Conservation (phyloP, 2,329 filamentous ascomycete species). For the Dactylellina parvicollis region DNA sequence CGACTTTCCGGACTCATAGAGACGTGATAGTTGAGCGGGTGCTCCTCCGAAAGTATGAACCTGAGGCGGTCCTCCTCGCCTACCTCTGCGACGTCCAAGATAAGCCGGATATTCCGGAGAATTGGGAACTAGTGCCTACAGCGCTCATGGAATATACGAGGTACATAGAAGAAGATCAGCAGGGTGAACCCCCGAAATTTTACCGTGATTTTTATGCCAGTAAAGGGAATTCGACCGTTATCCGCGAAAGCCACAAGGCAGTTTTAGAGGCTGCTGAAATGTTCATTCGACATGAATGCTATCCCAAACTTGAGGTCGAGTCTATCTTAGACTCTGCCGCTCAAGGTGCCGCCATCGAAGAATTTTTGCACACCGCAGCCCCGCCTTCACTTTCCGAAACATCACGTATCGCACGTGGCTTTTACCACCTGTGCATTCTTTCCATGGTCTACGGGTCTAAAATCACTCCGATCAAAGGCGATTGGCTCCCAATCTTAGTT, state of each 20-base stretch:
- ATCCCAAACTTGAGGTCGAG: neutral
- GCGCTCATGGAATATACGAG: neutral
- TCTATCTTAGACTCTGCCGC: neutral
- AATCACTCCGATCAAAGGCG: neutral
- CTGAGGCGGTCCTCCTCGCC: slow-evolving; percentile 1
- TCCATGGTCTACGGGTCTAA: neutral
- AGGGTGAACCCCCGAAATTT: neutral
- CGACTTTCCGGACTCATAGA: neutral
- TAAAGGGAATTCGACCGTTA: neutral
- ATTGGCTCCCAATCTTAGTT: too few species aligned
- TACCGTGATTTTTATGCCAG: neutral
- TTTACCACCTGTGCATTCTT: neutral
- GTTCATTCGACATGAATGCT: neutral
- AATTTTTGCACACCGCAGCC: neutral
- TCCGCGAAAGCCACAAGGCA: neutral
- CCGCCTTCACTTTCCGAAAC: neutral
- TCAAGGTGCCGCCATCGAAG: neutral
- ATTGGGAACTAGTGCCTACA: neutral
- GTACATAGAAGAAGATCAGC: neutral
- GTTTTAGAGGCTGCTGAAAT: neutral
- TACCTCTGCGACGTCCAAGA: neutral
- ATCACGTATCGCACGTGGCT: neutral
- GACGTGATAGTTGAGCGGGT: neutral
- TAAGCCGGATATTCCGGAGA: neutral
- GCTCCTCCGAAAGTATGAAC: neutral